Conservation (phyloP, 1,139 yeast species). For the Saccharomyces hybrid region DNA sequence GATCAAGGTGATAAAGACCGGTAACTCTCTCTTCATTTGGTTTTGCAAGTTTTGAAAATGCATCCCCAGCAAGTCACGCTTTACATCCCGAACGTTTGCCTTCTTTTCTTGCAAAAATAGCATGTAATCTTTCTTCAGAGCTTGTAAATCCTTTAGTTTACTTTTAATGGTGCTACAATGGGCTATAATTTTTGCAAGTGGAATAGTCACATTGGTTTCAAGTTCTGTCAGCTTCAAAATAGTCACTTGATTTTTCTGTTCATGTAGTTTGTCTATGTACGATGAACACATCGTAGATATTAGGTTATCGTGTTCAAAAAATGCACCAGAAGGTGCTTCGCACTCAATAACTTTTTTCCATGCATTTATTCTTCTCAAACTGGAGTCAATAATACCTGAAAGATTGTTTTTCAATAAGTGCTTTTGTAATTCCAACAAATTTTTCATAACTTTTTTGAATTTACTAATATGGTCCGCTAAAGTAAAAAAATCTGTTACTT, state of each 20-base stretch:
- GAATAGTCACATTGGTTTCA: slow-evolving; percentile 24
- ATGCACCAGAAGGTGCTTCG: slow-evolving; percentile 8
- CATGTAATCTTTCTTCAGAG: slow-evolving; percentile 31
- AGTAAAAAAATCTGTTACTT: slow-evolving; percentile 4
- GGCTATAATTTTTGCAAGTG: slow-evolving; percentile 22
- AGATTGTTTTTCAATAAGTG: slow-evolving; percentile 8
- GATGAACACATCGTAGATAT: slow-evolving; percentile 14
- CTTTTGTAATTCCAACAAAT: slow-evolving; percentile 10
- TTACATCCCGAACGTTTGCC: slow-evolving; percentile 20
- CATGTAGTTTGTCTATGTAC: slow-evolving; percentile 18
- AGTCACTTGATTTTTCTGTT: slow-evolving; percentile 25
- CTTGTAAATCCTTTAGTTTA: slow-evolving; percentile 28
- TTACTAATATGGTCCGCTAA: slow-evolving; percentile 18
- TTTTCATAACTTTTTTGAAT: slow-evolving; percentile 17
- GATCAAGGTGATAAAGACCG: slow-evolving; percentile 21
- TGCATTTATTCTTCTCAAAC: slow-evolving; percentile 11
- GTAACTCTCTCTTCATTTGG: slow-evolving; percentile 30
- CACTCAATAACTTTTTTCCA: slow-evolving; percentile 21
- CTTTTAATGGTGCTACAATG: slow-evolving; percentile 20
- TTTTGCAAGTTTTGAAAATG: slow-evolving; percentile 28
- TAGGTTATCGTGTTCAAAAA: slow-evolving; percentile 4
- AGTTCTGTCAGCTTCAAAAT: slow-evolving; percentile 23
- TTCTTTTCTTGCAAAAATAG: slow-evolving; percentile 23
- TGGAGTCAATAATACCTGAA: slow-evolving; percentile 10
- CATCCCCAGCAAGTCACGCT: slow-evolving; percentile 25